Evolutionary conservation across 2,329 filamentous ascomycete species (phyloP).

Genomic region (Pleoardoris graminearum): DNA sequence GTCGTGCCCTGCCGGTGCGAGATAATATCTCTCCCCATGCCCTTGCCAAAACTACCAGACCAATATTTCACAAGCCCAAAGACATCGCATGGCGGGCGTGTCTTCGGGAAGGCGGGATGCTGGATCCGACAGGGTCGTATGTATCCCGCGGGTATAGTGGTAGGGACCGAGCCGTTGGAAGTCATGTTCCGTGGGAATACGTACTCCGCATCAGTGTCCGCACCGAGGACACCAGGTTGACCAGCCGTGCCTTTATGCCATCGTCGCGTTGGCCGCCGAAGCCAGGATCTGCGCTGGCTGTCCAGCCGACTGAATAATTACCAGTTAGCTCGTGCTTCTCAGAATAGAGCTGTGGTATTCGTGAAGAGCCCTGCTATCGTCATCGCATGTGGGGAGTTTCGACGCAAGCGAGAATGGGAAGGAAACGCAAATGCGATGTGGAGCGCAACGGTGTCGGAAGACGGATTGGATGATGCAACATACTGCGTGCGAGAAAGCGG

Average conservation of each 20-base stretch:
- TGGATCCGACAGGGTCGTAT: no score
- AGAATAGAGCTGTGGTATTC: not conserved
- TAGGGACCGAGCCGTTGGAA: no score
- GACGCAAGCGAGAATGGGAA: not conserved
- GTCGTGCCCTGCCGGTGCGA: not conserved
- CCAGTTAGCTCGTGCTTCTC: conserved; percentile 7
- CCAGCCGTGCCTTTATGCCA: conserved; percentile 80
- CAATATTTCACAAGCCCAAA: no score
- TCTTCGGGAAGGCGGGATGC: no score
- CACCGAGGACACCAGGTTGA: conserved; percentile 88
- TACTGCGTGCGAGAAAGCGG: conserved; percentile 83
- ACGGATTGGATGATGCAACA: no score
- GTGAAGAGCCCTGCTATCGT: not conserved
- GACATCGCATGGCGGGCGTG: no score
- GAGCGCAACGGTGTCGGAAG: no score
- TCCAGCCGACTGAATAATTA: conserved; percentile 74
- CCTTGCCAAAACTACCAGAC: not conserved
- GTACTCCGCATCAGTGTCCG: conserved; percentile 90
- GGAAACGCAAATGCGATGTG: not conserved
- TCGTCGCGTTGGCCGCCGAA: conserved; percentile 75
- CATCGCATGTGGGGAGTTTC: not conserved
- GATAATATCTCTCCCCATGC: not conserved
- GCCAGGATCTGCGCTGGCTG: conserved; percentile 67
- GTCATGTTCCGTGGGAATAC: no score
- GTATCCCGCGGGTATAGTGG: no score